Base-by-base conservation (phyloP, 2,329 filamentous ascomycete species). In the Fusarium proliferatum region DNA sequence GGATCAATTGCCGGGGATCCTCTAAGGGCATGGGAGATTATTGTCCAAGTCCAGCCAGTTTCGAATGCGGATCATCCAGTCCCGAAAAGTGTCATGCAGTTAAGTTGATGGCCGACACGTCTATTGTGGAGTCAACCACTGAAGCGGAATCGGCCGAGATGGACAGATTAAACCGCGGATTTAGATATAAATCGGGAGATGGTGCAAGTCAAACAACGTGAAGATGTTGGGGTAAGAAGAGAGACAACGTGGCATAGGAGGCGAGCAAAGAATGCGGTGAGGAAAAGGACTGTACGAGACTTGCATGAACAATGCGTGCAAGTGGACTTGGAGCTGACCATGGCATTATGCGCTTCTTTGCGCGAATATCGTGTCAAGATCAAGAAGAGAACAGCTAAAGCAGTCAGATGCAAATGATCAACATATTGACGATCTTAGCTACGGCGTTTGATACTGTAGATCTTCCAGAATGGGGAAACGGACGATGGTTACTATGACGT, bases 201-300 rank as follows among this genome's bases (percentile, higher is more conserved):
- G 36, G 46, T 53, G 26, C 13, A 48, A 42, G 55, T 64, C 19
- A 58, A 57, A 45, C 64, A 67, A 55, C 60, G 65, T 73, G 61
- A 61, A 75, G 58, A 57, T 74, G 59, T 67, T 73, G 73, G 58
- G 69, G 64, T 19, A 51, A 26, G 48, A 51, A 26, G 48, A 71
- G 33, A 61, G 69, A 52, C 41, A 67, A 59, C 59, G 61, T 62
- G 68, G 59, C 65, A 64, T 52, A 49, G 46, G 16, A 36, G 34
- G 33, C 15, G 33, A 38, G 28, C 26, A 55, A 53, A 67, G 59
- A 49, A 76, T 76, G 73, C 75, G 75, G 75, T 77, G 71, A 76
- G 69, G 51, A 43, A 23, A 59, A 57, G 48, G 56, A 64, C 48
- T 15, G 64, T 55, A 41, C 41, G 60, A 62, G 49, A 67, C 69